phyloP scores from a whole-genome alignment of 208 protist genomes.

The Herpetomonas samuelpessoai region DNA sequence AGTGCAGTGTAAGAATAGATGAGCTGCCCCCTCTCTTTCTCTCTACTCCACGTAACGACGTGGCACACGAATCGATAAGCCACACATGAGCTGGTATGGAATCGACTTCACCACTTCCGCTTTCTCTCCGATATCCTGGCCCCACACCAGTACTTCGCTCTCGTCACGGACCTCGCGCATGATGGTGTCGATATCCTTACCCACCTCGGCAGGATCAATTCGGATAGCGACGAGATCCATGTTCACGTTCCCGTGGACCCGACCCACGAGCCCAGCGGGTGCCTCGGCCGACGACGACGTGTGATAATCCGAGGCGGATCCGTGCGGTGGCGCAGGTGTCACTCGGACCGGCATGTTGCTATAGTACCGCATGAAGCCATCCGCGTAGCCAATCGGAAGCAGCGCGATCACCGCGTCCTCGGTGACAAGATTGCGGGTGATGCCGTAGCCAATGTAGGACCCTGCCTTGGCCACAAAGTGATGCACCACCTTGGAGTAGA shows the following conservation, averaged over 20 bases:
- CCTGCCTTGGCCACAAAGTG: slow-evolving; percentile 36
- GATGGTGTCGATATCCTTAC: slow-evolving; percentile 27
- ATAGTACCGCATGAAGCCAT: slow-evolving; percentile 53
- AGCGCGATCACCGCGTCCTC: slow-evolving; percentile 39
- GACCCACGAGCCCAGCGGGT: slow-evolving; percentile 22
- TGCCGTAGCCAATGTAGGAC: slow-evolving; percentile 46
- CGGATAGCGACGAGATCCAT: slow-evolving; percentile 44
- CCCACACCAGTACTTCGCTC: slow-evolving; percentile 36
- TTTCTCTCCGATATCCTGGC: slow-evolving; percentile 35
- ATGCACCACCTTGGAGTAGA: slow-evolving; percentile 49
- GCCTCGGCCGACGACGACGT: slow-evolving; percentile 7
- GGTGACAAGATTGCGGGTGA: slow-evolving; percentile 29
- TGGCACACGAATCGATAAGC: slow-evolving; percentile 34
- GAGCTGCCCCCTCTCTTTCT: not conserved
- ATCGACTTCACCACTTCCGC: slow-evolving; percentile 38
- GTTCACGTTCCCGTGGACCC: slow-evolving; percentile 48
- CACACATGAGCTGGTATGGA: slow-evolving; percentile 52
- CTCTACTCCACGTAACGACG: slow-evolving; percentile 28
- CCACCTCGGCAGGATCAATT: slow-evolving; percentile 26
- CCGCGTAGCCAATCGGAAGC: slow-evolving; percentile 48
- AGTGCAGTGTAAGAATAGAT: not conserved
- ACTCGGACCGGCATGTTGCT: slow-evolving; percentile 34
- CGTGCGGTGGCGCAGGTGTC: slow-evolving; percentile 20
- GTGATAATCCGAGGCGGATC: slow-evolving; percentile 10
- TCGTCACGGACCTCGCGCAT: slow-evolving; percentile 28